These are phyloP conservation scores for Setaria italica DNA, from an alignment of 202 grass and related monocot genomes.

Conservation along the genomic window DNA sequence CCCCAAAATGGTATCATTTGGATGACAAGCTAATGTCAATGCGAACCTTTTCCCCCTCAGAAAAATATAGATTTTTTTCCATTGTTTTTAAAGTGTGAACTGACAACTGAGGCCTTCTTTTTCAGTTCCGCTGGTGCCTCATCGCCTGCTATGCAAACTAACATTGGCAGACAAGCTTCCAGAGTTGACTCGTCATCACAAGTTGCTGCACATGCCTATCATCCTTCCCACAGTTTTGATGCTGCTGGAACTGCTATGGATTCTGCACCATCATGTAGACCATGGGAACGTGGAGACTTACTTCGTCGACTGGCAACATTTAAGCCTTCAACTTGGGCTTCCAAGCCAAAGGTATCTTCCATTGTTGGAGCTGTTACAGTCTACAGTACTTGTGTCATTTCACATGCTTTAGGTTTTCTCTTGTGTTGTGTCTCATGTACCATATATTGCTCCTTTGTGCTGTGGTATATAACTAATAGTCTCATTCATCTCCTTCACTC, in stretches of 20 bases:
- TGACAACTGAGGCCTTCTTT: slow-evolving; percentile 36
- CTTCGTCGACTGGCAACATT: slow-evolving; percentile 84
- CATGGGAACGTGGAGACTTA: slow-evolving; percentile 92
- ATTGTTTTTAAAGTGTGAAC: slow-evolving; percentile 30
- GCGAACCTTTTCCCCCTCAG: not conserved
- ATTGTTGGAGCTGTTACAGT: slow-evolving; percentile 9
- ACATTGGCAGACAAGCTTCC: slow-evolving; percentile 70
- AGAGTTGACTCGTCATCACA: slow-evolving; percentile 67
- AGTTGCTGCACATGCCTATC: slow-evolving; percentile 58
- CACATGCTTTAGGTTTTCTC: not conserved
- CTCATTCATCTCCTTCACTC: not conserved
- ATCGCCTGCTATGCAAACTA: slow-evolving; percentile 78
- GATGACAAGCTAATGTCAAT: slow-evolving; percentile 21
- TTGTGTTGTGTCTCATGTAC: not conserved
- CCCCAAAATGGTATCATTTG: slow-evolving; percentile 13
- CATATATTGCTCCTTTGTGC: not conserved
- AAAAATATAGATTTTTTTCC: not conserved
- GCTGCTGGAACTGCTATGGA: slow-evolving; percentile 65
- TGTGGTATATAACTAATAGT: not conserved
- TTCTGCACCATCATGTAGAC: slow-evolving; percentile 76
- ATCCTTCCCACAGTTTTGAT: slow-evolving; percentile 79
- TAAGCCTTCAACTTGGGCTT: slow-evolving; percentile 81
- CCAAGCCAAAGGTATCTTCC: slow-evolving; percentile 74
- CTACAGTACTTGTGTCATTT: not conserved
- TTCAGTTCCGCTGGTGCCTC: slow-evolving; percentile 90